A percentile compares a stretch with the other conserved stretches of the same genome.
Conservation (phyloP, 495 filamentous ascomycete genomes). For the Penicillium goetzii region DNA sequence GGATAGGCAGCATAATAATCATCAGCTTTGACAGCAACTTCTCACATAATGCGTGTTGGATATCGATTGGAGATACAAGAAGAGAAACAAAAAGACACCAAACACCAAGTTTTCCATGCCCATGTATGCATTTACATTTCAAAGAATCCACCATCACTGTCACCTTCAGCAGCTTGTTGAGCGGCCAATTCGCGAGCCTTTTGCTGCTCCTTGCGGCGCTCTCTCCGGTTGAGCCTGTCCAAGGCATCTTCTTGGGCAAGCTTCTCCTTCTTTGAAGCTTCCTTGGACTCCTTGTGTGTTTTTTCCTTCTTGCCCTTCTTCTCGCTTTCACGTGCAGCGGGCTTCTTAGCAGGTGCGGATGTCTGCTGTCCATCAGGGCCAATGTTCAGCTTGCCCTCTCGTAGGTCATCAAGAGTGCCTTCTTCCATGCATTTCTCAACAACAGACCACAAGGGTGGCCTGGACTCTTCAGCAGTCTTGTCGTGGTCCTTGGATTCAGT, state of each 20-base stretch:
- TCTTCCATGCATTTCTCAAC: conserved; percentile 72
- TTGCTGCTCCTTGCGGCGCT: conserved; percentile 15
- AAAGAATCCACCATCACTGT: conserved; percentile 63
- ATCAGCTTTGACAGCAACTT: background rate
- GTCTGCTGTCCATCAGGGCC: conserved; percentile 30
- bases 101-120: conserved; percentile 9
- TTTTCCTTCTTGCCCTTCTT: conserved; percentile 23
- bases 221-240: conserved; percentile 20
- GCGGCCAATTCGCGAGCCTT: conserved; percentile 20
- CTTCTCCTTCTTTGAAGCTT: conserved; percentile 17
- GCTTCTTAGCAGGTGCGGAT: conserved; percentile 11
- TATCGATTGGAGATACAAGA: conserved; percentile 23
- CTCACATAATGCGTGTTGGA: conserved; percentile 13
- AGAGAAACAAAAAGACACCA: conserved; percentile 10
- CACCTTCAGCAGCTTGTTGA: conserved; percentile 34
- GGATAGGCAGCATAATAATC: background rate
- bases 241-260: conserved; percentile 15
- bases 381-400: conserved; percentile 52
- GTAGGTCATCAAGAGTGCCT: conserved; percentile 60
- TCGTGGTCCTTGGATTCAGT: conserved; percentile 27
- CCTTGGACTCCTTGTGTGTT: conserved; percentile 19
- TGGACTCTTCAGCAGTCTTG: conserved; percentile 24
- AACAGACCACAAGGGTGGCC: conserved; percentile 66
- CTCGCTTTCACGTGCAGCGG: conserved; percentile 7
- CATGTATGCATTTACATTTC: conserved; percentile 29